phyloP scores from a whole-genome alignment of 2,329 filamentous ascomycete species.

The Colletotrichum musicola region DNA sequence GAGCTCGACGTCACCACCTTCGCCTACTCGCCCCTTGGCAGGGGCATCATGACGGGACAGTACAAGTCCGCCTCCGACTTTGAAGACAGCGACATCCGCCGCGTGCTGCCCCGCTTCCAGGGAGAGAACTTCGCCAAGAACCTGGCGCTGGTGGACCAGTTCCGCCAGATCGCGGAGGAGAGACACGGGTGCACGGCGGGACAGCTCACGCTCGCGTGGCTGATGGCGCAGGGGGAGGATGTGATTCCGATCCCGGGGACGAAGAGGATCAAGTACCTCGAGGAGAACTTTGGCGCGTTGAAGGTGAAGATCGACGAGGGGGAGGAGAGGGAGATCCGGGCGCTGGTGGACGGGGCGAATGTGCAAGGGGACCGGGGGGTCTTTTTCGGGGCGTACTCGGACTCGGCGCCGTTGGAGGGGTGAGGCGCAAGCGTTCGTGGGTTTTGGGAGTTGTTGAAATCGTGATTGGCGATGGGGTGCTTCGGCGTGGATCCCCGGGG shows the following conservation, averaged over 20 bases:
- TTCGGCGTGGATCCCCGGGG: conserved; percentile 10
- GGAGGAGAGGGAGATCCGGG: conserved; percentile 51
- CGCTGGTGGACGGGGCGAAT: conserved; percentile 44
- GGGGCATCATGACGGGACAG: conserved; percentile 67
- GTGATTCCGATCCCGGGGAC: conserved; percentile 71
- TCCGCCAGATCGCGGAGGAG: conserved; percentile 60
- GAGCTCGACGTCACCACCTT: conserved; percentile 70
- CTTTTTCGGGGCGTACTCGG: background rate
- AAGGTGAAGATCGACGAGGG: conserved; percentile 48
- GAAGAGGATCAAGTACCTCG: conserved; percentile 59
- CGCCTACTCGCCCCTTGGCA: conserved; percentile 70
- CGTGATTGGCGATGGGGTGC: background rate
- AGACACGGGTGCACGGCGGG: conserved; percentile 66
- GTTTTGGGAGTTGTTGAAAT: too few species aligned
- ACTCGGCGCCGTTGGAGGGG: conserved; percentile 5
- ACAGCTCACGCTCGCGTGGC: conserved; percentile 74
- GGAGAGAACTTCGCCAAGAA: conserved; percentile 69
- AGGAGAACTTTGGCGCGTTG: conserved; percentile 57
- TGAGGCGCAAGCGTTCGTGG: background rate
- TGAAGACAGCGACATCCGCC: conserved; percentile 61
- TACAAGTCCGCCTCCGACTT: conserved; percentile 61
- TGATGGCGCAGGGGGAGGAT: conserved; percentile 70
- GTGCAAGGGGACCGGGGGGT: conserved; percentile 43
- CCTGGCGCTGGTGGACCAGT: conserved; percentile 62
- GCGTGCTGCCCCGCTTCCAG: conserved; percentile 59